Evolutionary conservation across 2,329 filamentous ascomycete species (phyloP).

Genomic region (Venturia pyrina): DNA sequence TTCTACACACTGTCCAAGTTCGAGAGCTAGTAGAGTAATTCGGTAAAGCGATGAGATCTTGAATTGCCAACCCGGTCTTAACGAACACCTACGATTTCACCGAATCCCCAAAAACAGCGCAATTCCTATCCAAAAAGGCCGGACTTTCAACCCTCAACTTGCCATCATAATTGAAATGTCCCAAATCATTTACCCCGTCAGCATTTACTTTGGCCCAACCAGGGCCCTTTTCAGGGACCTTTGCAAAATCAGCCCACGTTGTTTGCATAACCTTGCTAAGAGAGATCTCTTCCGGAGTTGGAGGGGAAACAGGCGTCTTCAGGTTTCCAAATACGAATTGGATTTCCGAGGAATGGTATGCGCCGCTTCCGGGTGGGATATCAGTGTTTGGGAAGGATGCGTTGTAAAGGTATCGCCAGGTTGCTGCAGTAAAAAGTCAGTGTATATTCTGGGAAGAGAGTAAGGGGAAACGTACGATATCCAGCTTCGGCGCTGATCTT

Average conservation of each 20-base stretch:
- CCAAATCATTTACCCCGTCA: neutral
- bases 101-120: neutral
- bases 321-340: slow-evolving; percentile 25
- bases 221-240: slow-evolving; percentile 25
- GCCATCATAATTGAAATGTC: neutral
- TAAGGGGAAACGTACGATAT: neutral
- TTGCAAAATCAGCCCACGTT: slow-evolving; percentile 27
- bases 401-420: slow-evolving; percentile 30
- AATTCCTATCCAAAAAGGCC: neutral
- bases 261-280: slow-evolving; percentile 19
- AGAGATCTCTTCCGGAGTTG: slow-evolving; percentile 21
- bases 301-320: slow-evolving; percentile 18
- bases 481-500: slow-evolving; percentile 1
- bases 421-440: slow-evolving; percentile 27
- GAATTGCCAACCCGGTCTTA: too few relatives aligned
- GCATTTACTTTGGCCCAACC: slow-evolving; percentile 21
- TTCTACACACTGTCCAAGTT: too few relatives aligned
- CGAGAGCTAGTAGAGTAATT: too few relatives aligned
- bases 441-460: slow-evolving; percentile 12
- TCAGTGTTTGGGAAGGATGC: slow-evolving; percentile 25
- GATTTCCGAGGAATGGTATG: slow-evolving; percentile 28
- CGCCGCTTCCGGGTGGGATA: slow-evolving; percentile 21
- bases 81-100: neutral
- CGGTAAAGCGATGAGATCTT: too few relatives aligned
- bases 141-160: slow-evolving; percentile 1